Evolutionary conservation across 1,139 yeast species (phyloP).

Genomic region (Yamadazyma mexicana): DNA sequence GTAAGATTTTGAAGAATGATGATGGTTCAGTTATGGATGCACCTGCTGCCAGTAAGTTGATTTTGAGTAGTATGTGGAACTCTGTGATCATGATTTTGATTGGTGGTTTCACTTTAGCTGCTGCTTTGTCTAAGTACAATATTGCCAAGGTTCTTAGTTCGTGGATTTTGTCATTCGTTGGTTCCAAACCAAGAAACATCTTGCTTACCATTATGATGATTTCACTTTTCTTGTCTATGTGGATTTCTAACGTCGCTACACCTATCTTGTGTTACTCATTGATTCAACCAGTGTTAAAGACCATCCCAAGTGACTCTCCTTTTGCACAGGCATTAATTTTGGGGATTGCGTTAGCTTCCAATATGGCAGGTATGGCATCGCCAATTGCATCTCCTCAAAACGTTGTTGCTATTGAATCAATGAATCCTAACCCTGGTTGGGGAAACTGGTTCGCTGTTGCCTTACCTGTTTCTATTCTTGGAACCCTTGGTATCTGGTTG

Average conservation of each 20-base stretch:
- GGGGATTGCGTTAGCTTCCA: constrained; percentile 90
- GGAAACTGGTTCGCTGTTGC: constrained; percentile 90
- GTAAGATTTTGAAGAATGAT: constrained; percentile 57
- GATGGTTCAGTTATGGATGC: constrained; percentile 57
- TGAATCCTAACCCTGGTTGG: constrained; percentile 94
- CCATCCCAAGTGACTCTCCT: constrained; percentile 73
- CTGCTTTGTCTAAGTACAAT: constrained; percentile 68
- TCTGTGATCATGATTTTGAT: constrained; percentile 67
- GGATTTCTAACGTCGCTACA: constrained; percentile 80
- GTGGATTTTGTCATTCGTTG: constrained; percentile 62
- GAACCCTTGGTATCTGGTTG: constrained; percentile 68
- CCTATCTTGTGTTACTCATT: constrained; percentile 73
- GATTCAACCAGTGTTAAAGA: constrained; percentile 73
- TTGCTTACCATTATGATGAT: constrained; percentile 66
- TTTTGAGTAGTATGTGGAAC: constrained; percentile 69
- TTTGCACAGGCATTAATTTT: constrained; percentile 82
- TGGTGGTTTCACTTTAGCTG: constrained; percentile 76
- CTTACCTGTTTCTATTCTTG: constrained; percentile 69
- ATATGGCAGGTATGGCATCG: constrained; percentile 94
- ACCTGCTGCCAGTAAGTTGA: constrained; percentile 52
- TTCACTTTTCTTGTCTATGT: constrained; percentile 69
- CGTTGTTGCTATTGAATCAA: constrained; percentile 81
- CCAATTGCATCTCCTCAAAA: constrained; percentile 97
- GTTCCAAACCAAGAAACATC: constrained; percentile 64
- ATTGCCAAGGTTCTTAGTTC: constrained; percentile 69